Base-by-base conservation (phyloP, 768 basidiomycete species). In the Xerocomellus amylosporus region DNA sequence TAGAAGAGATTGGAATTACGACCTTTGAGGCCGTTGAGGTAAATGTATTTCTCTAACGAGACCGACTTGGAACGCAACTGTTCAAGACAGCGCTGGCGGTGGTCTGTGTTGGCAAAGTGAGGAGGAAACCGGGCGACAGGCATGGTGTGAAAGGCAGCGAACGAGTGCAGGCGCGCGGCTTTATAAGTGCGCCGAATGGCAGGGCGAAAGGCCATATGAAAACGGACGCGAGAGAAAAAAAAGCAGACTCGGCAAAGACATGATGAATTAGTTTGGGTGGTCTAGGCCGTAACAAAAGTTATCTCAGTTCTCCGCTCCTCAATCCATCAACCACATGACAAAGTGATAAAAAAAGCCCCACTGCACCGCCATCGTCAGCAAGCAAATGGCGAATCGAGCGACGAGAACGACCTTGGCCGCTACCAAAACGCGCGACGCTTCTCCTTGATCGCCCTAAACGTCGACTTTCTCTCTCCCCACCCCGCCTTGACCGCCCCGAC, bases 361-460 rank as follows among this genome's bases (percentile, higher is more conserved):
- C 49, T 48, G 30, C 20, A 22, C 34, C n/a, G 10, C 28, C n/a
- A 7, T 53, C 37, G 34, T 55, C 53, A 55, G 53, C 39, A 53
- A 31, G 7, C 31, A 30, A n/a, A 0, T 20, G 14, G 2, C 48
- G 38, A 33, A 42, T 1, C 10, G 3, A 43, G 1, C 28, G 42
- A 44, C 2, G 37, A 47, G 19, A 40, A 45, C 43, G 30, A 62
- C 75, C 53, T 39, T 8, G 15, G 37, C 2, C 19, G 10, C 45
- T 77, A 93, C 90, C 90, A 93, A 64, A 86, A 78, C 66, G 83
- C 79, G 60, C 80, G 81, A 59, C 89, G 78, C 70, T 85, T 88
- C 65, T 75, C 76, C 60, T 78, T 73, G 46, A 91, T 82, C n/a
- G 85, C 85, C 68, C 75, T 77, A 5, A 80, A 75, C 51, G 85